Percentiles rank a stretch among this genome's conserved stretches.
phyloP scores from a whole-genome alignment of 495 filamentous ascomycete species.

The Tuber magnatum region DNA sequence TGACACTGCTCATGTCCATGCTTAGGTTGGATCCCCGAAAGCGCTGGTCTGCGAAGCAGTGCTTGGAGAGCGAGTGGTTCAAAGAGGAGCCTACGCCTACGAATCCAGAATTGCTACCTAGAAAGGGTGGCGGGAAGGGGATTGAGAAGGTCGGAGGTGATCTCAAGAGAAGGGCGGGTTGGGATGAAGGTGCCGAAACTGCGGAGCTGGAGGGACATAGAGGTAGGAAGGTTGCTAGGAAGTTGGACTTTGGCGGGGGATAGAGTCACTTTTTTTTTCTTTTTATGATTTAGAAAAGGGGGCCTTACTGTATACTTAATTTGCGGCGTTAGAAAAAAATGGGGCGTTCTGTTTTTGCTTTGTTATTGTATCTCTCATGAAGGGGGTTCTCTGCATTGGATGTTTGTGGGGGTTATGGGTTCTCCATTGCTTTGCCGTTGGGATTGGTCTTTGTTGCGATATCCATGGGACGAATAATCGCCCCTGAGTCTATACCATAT shows the following conservation, averaged over 20 bases:
- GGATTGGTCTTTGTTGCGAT: background rate
- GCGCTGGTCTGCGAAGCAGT: conserved; percentile 64
- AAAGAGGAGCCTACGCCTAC: conserved; percentile 73
- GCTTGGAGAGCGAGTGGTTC: conserved; percentile 84
- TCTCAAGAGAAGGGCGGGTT: conserved; percentile 69
- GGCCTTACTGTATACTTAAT: background rate
- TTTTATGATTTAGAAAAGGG: background rate
- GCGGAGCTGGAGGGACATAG: conserved; percentile 61
- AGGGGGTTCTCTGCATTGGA: background rate
- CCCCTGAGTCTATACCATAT: background rate
- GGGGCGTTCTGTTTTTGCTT: background rate
- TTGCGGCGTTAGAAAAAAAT: background rate
- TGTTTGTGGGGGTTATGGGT: background rate
- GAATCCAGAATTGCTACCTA: conserved; percentile 71
- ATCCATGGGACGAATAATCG: background rate
- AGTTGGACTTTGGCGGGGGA: conserved; percentile 71
- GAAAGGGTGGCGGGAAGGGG: conserved; percentile 56
- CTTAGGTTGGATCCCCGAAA: conserved; percentile 76
- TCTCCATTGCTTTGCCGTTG: background rate
- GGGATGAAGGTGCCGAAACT: conserved; percentile 55
- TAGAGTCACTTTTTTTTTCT: conserved; percentile 32
- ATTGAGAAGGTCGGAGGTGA: conserved; percentile 73
- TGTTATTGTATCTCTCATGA: background rate
- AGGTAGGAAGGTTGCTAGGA: conserved; percentile 70
- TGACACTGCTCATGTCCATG: conserved; percentile 81